phyloP scores from a whole-genome alignment of 225 moss, liverwort and hornwort species.

The Bryoerythrophyllum caledonicum region DNA sequence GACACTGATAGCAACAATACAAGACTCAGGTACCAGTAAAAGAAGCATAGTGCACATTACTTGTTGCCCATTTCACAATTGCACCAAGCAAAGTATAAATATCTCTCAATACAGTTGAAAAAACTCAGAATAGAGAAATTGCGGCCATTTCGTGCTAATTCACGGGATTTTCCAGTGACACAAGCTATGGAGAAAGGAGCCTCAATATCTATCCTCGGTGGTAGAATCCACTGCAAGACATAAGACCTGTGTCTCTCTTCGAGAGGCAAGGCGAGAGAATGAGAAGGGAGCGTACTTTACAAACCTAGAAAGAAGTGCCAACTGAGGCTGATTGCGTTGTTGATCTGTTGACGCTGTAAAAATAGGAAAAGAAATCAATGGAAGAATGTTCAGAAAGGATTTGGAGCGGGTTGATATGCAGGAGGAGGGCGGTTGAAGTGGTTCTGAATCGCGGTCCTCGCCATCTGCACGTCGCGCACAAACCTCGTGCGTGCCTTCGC shows the following conservation, averaged over 20 bases:
- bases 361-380: not conserved
- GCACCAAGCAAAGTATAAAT: not conserved
- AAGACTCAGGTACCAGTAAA: not conserved
- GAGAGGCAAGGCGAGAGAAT: not conserved
- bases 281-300: slow-evolving; percentile 25
- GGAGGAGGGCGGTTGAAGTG: slow-evolving; percentile 52
- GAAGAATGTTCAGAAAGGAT: slow-evolving; percentile 30
- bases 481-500: slow-evolving; percentile 61
- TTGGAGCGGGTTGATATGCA: slow-evolving; percentile 41
- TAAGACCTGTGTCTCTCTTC: slow-evolving; percentile 4
- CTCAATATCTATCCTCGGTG: too few species aligned
- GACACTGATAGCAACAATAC: not conserved
- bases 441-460: slow-evolving; percentile 38
- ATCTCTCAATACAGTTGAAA: not conserved
- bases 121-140: not conserved
- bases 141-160: not conserved
- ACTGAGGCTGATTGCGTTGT: not conserved
- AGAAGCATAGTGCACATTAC: not conserved
- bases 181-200: not conserved
- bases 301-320: slow-evolving; percentile 6
- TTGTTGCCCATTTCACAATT: not conserved
- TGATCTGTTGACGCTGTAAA: not conserved
- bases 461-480: slow-evolving; percentile 59
- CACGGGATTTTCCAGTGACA: not conserved
- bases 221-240: not conserved